Conservation (phyloP, 2,329 filamentous ascomycete genomes). For the Diplodia corticola region DNA sequence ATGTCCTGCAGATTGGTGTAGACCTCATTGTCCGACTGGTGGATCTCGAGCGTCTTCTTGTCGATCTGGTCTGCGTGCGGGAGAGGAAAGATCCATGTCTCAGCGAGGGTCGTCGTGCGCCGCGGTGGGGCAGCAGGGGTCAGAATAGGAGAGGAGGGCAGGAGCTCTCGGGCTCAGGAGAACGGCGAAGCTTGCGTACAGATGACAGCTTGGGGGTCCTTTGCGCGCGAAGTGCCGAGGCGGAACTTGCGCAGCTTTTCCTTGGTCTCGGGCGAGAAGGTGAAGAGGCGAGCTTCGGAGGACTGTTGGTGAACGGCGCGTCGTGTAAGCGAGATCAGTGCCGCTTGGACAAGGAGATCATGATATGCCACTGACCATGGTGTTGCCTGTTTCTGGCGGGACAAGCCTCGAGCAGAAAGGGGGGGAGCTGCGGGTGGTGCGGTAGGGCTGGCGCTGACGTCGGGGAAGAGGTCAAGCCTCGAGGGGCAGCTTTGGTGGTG, state of each 20-base stretch:
- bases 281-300: slow-evolving; percentile 88
- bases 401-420: neutral
- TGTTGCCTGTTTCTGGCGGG: slow-evolving; percentile 14
- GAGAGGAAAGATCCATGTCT: slow-evolving; percentile 27
- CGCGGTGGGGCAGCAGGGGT: slow-evolving; percentile 21
- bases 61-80: slow-evolving; percentile 75
- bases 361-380: slow-evolving; percentile 22
- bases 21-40: slow-evolving; percentile 74
- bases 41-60: slow-evolving; percentile 85
- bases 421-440: neutral
- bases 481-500: neutral
- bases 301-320: slow-evolving; percentile 40
- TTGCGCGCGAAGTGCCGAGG: slow-evolving; percentile 82
- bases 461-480: slow-evolving; percentile 6
- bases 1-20: slow-evolving; percentile 82
- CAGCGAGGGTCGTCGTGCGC: slow-evolving; percentile 28
- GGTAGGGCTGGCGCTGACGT: slow-evolving; percentile 18
- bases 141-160: slow-evolving; percentile 22
- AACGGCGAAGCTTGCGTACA: slow-evolving; percentile 61
- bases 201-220: slow-evolving; percentile 85
- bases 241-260: slow-evolving; percentile 93
- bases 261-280: slow-evolving; percentile 87
- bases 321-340: slow-evolving; percentile 18
- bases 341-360: slow-evolving; percentile 15
- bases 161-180: slow-evolving; percentile 7